A percentile compares a stretch with the other conserved stretches of the same genome.
Conservation (phyloP, 176 grass and related monocot species). For the Eleusine coracana region DNA sequence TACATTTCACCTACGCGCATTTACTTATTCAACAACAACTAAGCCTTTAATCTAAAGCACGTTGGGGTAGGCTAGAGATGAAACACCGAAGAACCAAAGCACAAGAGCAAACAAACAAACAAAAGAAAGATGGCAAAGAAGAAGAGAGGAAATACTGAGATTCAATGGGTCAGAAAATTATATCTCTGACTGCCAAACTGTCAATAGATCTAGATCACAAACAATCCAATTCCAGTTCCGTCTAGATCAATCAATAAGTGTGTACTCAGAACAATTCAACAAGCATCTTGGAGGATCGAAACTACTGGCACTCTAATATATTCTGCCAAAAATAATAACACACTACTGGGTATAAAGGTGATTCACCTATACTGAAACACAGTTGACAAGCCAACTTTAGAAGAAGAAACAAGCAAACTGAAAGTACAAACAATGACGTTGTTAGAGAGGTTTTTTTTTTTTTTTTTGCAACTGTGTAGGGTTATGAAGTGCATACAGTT, state of each 20-base stretch:
- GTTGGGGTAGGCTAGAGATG: too few relatives aligned
- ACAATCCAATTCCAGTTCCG: not conserved
- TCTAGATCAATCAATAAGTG: not conserved
- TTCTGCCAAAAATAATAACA: not conserved
- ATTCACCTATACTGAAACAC: slow-evolving; percentile 11
- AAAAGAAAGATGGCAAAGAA: too few relatives aligned
- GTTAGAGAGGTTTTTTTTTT: not conserved
- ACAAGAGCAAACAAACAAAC: too few relatives aligned
- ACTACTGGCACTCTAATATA: not conserved
- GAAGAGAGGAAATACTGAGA: not conserved
- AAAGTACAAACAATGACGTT: slow-evolving; percentile 5
- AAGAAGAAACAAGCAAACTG: not conserved
- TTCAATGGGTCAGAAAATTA: not conserved
- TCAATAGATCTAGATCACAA: not conserved
- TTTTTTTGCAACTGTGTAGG: not conserved
- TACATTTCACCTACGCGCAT: not conserved
- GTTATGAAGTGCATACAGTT: not conserved
- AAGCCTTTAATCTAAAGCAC: too few relatives aligned
- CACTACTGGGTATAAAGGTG: not conserved
- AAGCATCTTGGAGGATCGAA: not conserved
- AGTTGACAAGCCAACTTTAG: not conserved
- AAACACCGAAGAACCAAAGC: too few relatives aligned
- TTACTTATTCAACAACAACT: not conserved
- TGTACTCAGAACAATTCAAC: not conserved
- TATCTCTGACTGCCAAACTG: not conserved